Percentiles rank a stretch among this genome's conserved stretches.
These are phyloP conservation scores for Lepidium didymum DNA, from an alignment of 345 rosid genomes.

Conservation along the genomic window DNA sequence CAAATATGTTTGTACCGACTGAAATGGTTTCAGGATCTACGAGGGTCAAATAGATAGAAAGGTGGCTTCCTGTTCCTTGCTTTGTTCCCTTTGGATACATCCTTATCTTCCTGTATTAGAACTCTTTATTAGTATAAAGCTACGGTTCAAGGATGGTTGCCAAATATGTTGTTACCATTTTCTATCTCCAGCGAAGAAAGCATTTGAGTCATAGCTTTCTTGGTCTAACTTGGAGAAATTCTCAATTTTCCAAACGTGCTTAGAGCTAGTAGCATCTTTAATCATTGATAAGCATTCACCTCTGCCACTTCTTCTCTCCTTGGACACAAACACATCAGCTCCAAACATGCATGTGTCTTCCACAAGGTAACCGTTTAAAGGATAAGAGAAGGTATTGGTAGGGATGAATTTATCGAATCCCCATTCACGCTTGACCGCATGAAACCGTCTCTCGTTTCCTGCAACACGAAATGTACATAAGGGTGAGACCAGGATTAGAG, in stretches of 20 bases:
- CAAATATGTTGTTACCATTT: constrained; percentile 22
- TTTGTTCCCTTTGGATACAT: constrained; percentile 25
- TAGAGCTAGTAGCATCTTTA: constrained; percentile 23
- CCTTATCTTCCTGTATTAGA: constrained; percentile 24
- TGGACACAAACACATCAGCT: constrained; percentile 33
- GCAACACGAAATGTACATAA: not conserved
- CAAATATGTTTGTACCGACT: constrained; percentile 16
- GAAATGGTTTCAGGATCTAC: constrained; percentile 21
- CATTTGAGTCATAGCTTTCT: constrained; percentile 15
- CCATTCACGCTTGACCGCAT: constrained; percentile 27
- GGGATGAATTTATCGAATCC: constrained; percentile 26
- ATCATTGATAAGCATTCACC: constrained; percentile 34
- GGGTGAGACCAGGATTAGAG: not conserved
- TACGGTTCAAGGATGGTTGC: not conserved
- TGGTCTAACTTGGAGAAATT: constrained; percentile 25
- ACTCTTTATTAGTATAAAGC: not conserved
- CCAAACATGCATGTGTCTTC: constrained; percentile 35
- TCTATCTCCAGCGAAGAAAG: constrained; percentile 30
- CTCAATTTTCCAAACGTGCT: constrained; percentile 26
- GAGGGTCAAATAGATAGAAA: constrained; percentile 23
- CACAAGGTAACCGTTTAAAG: constrained; percentile 25
- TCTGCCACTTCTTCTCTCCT: constrained; percentile 28
- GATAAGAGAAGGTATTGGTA: constrained; percentile 7
- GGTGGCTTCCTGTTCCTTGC: constrained; percentile 28
- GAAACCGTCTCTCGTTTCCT: constrained; percentile 33